A percentile compares a stretch with the other conserved stretches of the same genome.
These are phyloP conservation scores for Tulasnella calospora DNA, from an alignment of 768 basidiomycete genomes.

Conservation along the genomic window DNA sequence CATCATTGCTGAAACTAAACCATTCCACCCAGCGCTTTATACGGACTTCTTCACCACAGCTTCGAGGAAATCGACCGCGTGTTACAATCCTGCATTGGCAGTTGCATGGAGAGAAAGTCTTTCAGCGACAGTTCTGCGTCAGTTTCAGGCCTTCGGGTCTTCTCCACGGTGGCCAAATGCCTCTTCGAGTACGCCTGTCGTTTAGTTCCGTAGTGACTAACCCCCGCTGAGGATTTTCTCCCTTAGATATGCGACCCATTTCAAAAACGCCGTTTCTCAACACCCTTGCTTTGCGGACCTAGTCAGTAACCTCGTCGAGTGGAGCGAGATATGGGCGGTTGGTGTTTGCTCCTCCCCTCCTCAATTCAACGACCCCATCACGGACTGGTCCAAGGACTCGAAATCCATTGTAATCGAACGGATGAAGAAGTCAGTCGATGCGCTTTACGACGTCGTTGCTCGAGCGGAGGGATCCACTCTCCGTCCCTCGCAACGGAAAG, in stretches of 20 bases:
- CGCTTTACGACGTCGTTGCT: conserved; percentile 44
- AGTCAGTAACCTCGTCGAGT: conserved; percentile 42
- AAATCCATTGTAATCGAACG: conserved; percentile 29
- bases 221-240: not conserved
- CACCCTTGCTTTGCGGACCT: conserved; percentile 45
- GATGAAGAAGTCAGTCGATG: conserved; percentile 41
- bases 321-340: conserved; percentile 47
- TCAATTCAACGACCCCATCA: conserved; percentile 43
- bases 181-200: conserved; percentile 48
- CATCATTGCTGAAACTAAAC: not conserved
- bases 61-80: not conserved
- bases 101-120: not conserved
- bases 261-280: conserved; percentile 50
- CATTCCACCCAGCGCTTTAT: not conserved
- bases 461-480: conserved; percentile 40
- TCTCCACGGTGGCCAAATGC: conserved; percentile 46
- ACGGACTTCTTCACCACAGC: not conserved
- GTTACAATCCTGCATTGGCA: not conserved
- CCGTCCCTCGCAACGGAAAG: not conserved
- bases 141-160: conserved; percentile 45
- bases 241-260: conserved; percentile 51
- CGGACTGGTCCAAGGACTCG: conserved; percentile 36
- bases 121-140: not conserved
- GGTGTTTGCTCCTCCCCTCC: conserved; percentile 35
- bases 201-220: not conserved